Percentiles rank a stretch among this genome's conserved stretches.
These are phyloP conservation scores for Podaxis sp. DNA, from an alignment of 768 basidiomycete genomes.

Conservation along the genomic window DNA sequence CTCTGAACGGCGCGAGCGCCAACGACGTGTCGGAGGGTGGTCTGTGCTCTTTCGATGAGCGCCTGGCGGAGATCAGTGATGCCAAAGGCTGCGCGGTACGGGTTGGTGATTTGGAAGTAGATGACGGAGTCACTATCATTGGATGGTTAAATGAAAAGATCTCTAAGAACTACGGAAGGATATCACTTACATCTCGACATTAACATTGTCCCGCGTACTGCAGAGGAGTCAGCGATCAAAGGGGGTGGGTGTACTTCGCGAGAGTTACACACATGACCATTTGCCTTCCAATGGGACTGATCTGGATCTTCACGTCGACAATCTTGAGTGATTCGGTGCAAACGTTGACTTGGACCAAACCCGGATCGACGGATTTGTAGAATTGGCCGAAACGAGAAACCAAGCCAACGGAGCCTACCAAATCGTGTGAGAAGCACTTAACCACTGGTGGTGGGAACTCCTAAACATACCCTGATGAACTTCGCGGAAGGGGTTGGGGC, in stretches of 20 bases:
- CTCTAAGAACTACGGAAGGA: not conserved
- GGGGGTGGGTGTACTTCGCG: not conserved
- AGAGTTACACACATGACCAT: conserved; percentile 60
- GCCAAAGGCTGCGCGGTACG: conserved; percentile 92
- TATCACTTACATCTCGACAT: conserved; percentile 77
- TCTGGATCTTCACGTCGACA: conserved; percentile 96
- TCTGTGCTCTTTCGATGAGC: conserved; percentile 82
- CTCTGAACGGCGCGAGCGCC: conserved; percentile 93
- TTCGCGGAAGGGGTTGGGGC: conserved; percentile 80
- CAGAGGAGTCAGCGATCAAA: conserved; percentile 12
- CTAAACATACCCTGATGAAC: conserved; percentile 68
- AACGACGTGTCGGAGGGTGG: conserved; percentile 95
- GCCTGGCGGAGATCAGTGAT: conserved; percentile 87
- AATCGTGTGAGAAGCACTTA: conserved; percentile 17
- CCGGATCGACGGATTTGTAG: conserved; percentile 94
- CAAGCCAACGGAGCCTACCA: conserved; percentile 78
- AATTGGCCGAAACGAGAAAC: conserved; percentile 93
- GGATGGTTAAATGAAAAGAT: not conserved
- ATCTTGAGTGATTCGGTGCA: conserved; percentile 85
- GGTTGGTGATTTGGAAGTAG: conserved; percentile 86
- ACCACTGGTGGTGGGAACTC: conserved; percentile 5
- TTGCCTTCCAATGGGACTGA: conserved; percentile 82
- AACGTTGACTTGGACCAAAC: conserved; percentile 88
- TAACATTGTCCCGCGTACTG: conserved; percentile 91
- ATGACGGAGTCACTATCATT: conserved; percentile 78